Conservation (phyloP, 306 rosid species). For the Canavalia ensiformis region DNA sequence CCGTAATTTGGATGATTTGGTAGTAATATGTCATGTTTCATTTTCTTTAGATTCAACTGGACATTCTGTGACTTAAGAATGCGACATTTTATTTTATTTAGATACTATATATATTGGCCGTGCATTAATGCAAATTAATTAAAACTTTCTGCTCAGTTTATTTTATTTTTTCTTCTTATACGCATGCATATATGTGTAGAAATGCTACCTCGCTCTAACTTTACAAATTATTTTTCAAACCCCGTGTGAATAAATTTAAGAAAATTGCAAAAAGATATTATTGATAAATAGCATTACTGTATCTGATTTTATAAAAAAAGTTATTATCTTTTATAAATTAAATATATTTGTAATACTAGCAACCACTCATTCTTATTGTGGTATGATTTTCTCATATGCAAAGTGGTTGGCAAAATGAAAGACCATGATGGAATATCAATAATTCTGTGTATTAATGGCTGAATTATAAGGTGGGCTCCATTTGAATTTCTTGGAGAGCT, state of each 20-base stretch:
- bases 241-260: background rate
- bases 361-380: background rate
- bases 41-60: slow-evolving; percentile 36
- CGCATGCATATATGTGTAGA: background rate
- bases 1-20: slow-evolving; percentile 25
- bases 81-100: slow-evolving; percentile 18
- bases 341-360: background rate
- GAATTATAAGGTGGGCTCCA: slow-evolving; percentile 38
- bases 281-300: background rate
- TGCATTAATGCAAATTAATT: background rate
- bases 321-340: background rate
- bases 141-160: background rate
- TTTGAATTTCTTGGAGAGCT: background rate
- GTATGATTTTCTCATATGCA: slow-evolving; percentile 40
- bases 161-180: background rate
- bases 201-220: background rate
- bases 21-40: slow-evolving; percentile 29
- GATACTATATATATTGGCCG: slow-evolving; percentile 3
- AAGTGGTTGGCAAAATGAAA: slow-evolving; percentile 25
- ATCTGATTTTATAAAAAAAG: background rate
- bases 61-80: slow-evolving; percentile 34
- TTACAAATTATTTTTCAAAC: background rate
- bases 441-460: slow-evolving; percentile 14
- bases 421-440: background rate
- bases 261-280: background rate